These are phyloP conservation scores for Pyrenophora graminea DNA, from an alignment of 2,329 filamentous ascomycete genomes.

Conservation along the genomic window DNA sequence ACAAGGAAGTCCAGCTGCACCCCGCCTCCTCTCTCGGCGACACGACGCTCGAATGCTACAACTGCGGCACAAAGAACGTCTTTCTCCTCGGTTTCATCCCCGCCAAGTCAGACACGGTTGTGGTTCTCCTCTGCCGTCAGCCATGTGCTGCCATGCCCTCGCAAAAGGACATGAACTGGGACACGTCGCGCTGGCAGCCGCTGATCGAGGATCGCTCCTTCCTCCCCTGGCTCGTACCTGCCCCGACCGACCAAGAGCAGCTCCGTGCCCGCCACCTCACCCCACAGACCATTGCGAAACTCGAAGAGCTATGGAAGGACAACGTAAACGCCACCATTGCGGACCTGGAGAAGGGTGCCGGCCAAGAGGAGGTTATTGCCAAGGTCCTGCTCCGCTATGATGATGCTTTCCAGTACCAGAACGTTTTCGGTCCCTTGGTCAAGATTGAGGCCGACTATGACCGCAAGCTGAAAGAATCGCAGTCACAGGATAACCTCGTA, in stretches of 20 bases:
- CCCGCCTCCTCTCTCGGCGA: constrained; percentile 91
- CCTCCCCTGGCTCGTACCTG: constrained; percentile 86
- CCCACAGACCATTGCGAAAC: constrained; percentile 90
- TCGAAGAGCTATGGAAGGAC: constrained; percentile 99
- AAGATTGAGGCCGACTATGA: constrained; percentile 99
- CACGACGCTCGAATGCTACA: constrained; percentile 97
- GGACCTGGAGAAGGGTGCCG: constrained; percentile 87
- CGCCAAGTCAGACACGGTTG: constrained; percentile 96
- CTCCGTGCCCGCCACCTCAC: constrained; percentile 91
- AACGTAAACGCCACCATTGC: constrained; percentile 85
- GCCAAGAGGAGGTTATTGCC: constrained; percentile 91
- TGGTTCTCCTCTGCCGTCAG: constrained; percentile 93
- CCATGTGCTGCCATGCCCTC: constrained; percentile 94
- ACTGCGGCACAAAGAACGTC: constrained; percentile 98
- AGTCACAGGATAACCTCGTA: constrained; percentile 92
- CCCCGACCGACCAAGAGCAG: constrained; percentile 92
- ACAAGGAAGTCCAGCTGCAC: constrained; percentile 98
- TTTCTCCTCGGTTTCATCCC: constrained; percentile 98
- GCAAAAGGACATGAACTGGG: constrained; percentile 99
- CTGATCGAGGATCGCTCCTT: constrained; percentile 97
- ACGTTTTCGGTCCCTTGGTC: constrained; percentile 95
- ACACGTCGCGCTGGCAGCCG: constrained; percentile 96
- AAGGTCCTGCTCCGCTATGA: constrained; percentile 93
- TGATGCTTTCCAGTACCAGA: constrained; percentile 97
- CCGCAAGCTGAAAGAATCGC: constrained; percentile 96